Base-by-base conservation (phyloP, 2,329 filamentous ascomycete genomes). In the Sphaerostilbella broomeana region DNA sequence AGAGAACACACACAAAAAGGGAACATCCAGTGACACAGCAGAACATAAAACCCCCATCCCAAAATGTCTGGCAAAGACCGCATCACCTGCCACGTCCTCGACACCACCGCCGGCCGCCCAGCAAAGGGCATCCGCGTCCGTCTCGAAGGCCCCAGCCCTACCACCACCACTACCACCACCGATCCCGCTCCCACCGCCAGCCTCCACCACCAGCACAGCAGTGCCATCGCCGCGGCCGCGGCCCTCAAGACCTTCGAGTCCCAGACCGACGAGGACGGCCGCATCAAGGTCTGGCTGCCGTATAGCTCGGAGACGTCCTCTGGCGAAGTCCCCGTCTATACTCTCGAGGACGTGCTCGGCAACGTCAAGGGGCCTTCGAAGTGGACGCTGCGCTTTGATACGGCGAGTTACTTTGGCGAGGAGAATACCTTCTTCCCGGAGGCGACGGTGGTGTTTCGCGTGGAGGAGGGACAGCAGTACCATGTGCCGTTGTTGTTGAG, bases 81-180 rank as follows among this genome's bases (percentile, higher is more conserved):
- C 56, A 90, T 92, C 55, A 90, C 86, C 60, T 90, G 85, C 69
- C 86, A 92, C 69, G 77, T 89, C 61, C 84, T 92, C 59, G 84
- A 92, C 70, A 90, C 85, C 9, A 75, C 79, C n/a, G 67, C 74
- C 45, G 86, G 86, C 55, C 73, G 72, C 42, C 86, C 86, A 16
- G 86, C 77, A 12, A 62, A 70, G 41, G 68, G 70, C 46, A 75
- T 92, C 52, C 70, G 72, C 48, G 84, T 89, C 42, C 77, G 73
- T 39, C 75, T 88, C 16, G 67, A 78, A 34, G 72, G 72, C 5
- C 61, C 57, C 32, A 19, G 22, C 38, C n/a, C n/a, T n/a, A n/a
- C n/a, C n/a, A n/a, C n/a, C n/a, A n/a, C n/a, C n/a, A n/a, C n/a
- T n/a, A n/a, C n/a, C n/a, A n/a, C n/a, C n/a, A n/a, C n/a, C n/a